Percentiles rank a stretch among this genome's conserved stretches.
These are phyloP conservation scores for Candida ficus DNA, from an alignment of 805 yeast genomes.

Conservation along the genomic window DNA sequence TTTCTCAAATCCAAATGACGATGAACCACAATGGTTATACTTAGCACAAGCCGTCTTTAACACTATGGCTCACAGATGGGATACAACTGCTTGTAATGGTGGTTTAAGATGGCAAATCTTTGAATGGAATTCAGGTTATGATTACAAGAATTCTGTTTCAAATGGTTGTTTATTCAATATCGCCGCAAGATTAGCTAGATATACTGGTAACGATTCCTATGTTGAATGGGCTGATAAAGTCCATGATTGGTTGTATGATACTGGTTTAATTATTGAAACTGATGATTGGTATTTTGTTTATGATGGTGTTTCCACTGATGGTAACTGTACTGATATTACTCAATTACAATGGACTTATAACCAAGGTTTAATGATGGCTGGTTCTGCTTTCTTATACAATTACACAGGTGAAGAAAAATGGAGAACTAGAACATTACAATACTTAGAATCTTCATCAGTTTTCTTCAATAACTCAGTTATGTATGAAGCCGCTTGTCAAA, in stretches of 20 bases:
- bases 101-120: slow-evolving; percentile 93
- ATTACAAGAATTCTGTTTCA: slow-evolving; percentile 83
- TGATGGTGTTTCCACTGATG: slow-evolving; percentile 52
- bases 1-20: slow-evolving; percentile 62
- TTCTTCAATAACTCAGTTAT: slow-evolving; percentile 53
- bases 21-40: slow-evolving; percentile 66
- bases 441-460: slow-evolving; percentile 45
- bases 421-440: slow-evolving; percentile 46
- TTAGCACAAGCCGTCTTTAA: slow-evolving; percentile 82
- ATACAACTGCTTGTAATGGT: slow-evolving; percentile 54
- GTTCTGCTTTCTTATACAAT: slow-evolving; percentile 65
- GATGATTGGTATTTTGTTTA: slow-evolving; percentile 42
- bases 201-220: slow-evolving; percentile 66
- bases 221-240: slow-evolving; percentile 67
- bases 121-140: slow-evolving; percentile 82
- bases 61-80: slow-evolving; percentile 83
- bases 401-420: slow-evolving; percentile 54
- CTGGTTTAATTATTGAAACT: slow-evolving; percentile 37
- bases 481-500: slow-evolving; percentile 73
- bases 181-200: slow-evolving; percentile 80
- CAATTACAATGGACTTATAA: slow-evolving; percentile 70
- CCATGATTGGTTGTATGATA: slow-evolving; percentile 68
- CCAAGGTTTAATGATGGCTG: slow-evolving; percentile 63
- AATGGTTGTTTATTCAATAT: slow-evolving; percentile 78
- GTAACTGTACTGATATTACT: slow-evolving; percentile 48